Base-by-base conservation (phyloP, 1,284 basidiomycete species). In the Pseudozyma tsukubaensis region DNA sequence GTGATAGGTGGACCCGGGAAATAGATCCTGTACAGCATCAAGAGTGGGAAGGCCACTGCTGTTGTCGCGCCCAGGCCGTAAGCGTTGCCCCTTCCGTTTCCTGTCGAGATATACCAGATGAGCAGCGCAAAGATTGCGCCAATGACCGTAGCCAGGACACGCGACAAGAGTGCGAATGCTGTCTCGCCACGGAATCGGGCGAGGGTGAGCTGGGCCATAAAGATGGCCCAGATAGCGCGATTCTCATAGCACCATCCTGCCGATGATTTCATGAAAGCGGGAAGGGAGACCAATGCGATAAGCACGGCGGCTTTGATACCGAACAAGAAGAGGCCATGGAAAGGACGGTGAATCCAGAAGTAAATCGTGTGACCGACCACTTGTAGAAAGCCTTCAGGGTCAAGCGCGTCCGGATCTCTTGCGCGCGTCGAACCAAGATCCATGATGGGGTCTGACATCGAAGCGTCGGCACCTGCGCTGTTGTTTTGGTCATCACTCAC, bases 291-390 rank as follows among this genome's bases (percentile, higher is more conserved):
- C 45, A 44, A 47, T 87, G 89, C 87, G 42, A 91, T 89, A 50
- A 94, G 81, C 10, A 91, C 71, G 0, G 89, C 92, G 0, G 91
- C 92, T 85, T 96, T 96, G 72, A 94, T 57, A 0, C 91, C 92
- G 72, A 90, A 95, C 62, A 94, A 85, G 68, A 85, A 54, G 49
- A 86, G 85, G 19, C 83, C 77, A 14, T 80, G 83, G 18, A 82
- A 77, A 0, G 86, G 59, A 9, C 61, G 49, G 11, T 61, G 61
- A 7, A 45, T 43, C 59, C 59, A 67, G 21, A 72, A 59, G 61
- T 72, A 60, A 52, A 69, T 50, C 12, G 21, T 65, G 36, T 72
- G 57, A 3, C 87, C 75, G 3, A 84, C 34, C 0, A 69, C 40
- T 43, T 80, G 66, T 7, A 77, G 18, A 34, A 58, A 50, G 2